Evolutionary conservation across 1,139 yeast genomes (phyloP).

Genomic region (Taiozyma sp.): DNA sequence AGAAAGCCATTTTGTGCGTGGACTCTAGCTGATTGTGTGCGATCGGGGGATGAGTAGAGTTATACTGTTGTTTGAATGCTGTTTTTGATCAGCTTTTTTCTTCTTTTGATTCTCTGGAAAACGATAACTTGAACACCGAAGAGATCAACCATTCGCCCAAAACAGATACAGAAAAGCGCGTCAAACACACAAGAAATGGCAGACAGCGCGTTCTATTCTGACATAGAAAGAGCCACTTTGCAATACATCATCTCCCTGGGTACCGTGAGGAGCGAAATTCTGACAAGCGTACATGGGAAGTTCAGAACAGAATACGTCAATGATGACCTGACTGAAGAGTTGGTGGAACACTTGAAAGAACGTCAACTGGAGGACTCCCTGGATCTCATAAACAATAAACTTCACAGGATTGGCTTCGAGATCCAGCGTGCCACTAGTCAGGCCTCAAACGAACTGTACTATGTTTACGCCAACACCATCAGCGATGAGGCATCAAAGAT

Average conservation of each 20-base stretch:
- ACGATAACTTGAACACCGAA: no score
- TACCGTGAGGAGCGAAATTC: conserved; percentile 17
- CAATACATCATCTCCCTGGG: conserved; percentile 40
- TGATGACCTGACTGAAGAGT: conserved; percentile 1
- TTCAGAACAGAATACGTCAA: conserved; percentile 8
- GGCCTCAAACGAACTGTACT: conserved; percentile 10
- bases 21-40: not conserved
- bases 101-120: not conserved
- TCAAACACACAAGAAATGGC: not conserved
- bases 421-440: conserved; percentile 22
- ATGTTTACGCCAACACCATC: conserved; percentile 36
- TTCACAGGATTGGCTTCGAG: conserved; percentile 40
- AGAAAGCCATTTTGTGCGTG: conserved; percentile 14
- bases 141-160: not conserved
- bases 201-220: conserved; percentile 17
- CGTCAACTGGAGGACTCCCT: conserved; percentile 21
- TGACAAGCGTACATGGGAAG: conserved; percentile 12
- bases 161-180: not conserved
- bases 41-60: not conserved
- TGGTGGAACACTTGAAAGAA: not conserved
- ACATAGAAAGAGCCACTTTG: conserved; percentile 38
- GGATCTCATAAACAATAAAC: conserved; percentile 34
- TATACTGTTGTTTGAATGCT: not conserved
- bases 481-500: conserved; percentile 37
- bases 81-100: not conserved